Conservation (phyloP, 768 basidiomycete genomes). For the Grammothele lineata region DNA sequence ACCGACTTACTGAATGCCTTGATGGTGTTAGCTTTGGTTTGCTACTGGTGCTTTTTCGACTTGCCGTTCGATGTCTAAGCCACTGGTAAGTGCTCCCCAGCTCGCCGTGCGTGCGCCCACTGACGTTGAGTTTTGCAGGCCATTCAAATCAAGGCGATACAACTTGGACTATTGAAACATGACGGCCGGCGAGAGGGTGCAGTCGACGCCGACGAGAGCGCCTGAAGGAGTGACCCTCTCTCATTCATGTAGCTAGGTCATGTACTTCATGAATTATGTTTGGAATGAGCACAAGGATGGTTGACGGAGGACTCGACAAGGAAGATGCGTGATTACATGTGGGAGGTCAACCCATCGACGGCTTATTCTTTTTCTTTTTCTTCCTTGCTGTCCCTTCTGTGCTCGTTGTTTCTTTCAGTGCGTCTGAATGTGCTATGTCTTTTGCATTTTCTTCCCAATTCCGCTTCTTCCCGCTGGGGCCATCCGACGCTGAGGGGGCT, state of each 20-base stretch:
- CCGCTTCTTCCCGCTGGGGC: not conserved
- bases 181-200: conserved; percentile 6
- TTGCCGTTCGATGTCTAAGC: conserved; percentile 33
- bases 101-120: too few species aligned
- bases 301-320: too few species aligned
- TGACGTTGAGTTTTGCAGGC: not conserved
- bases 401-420: not conserved
- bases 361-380: conserved; percentile 18
- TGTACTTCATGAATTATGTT: too few species aligned
- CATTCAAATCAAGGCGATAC: conserved; percentile 13
- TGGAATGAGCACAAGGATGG: too few species aligned
- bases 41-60: conserved; percentile 33
- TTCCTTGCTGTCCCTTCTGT: conserved; percentile 10
- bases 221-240: too few species aligned
- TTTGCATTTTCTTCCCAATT: not conserved
- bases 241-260: too few species aligned
- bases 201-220: too few species aligned
- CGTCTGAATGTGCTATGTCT: too few species aligned
- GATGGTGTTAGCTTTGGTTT: conserved; percentile 43
- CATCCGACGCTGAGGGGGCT: not conserved
- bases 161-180: conserved; percentile 11
- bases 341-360: not conserved
- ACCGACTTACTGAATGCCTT: too few species aligned
- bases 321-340: too few species aligned
- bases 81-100: conserved; percentile 30